Evolutionary conservation across 2,329 filamentous ascomycete species (phyloP).

Genomic region (Grosmannia clavigera): DNA sequence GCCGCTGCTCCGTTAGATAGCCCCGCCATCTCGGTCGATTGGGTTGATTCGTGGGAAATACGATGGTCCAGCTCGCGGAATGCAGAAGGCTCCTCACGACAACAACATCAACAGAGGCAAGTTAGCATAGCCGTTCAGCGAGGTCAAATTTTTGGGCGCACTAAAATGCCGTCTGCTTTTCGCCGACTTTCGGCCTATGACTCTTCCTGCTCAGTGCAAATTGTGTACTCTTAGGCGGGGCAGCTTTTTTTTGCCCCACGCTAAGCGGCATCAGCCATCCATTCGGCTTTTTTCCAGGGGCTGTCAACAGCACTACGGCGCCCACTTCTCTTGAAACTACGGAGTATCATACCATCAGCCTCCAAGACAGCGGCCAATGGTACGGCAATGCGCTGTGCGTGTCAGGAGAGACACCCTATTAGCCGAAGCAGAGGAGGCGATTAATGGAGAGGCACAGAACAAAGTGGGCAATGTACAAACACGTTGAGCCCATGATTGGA

Average conservation of each 20-base stretch:
- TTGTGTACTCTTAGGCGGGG: not conserved
- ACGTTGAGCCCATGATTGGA: not conserved
- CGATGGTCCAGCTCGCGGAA: not conserved
- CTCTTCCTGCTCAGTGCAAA: not conserved
- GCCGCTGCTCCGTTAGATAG: conserved; percentile 5
- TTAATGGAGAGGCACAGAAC: not conserved
- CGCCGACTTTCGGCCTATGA: conserved; percentile 2
- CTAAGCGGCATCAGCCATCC: not conserved
- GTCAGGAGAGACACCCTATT: not conserved
- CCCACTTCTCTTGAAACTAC: not conserved
- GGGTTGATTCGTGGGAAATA: not conserved
- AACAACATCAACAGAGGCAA: not conserved
- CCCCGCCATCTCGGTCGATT: conserved; percentile 6
- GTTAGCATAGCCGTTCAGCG: not conserved
- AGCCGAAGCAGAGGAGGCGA: not conserved
- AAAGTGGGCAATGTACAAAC: not conserved
- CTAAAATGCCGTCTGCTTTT: not conserved
- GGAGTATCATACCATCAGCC: not conserved
- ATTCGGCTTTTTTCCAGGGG: not conserved
- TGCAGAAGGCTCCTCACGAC: not conserved
- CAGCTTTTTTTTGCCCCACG: not conserved
- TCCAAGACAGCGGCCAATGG: not conserved
- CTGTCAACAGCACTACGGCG: not conserved
- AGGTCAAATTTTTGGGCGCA: not conserved
- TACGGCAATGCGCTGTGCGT: not conserved